phyloP scores from a whole-genome alignment of 805 yeast species.

The Ogataea thermomethanolica region DNA sequence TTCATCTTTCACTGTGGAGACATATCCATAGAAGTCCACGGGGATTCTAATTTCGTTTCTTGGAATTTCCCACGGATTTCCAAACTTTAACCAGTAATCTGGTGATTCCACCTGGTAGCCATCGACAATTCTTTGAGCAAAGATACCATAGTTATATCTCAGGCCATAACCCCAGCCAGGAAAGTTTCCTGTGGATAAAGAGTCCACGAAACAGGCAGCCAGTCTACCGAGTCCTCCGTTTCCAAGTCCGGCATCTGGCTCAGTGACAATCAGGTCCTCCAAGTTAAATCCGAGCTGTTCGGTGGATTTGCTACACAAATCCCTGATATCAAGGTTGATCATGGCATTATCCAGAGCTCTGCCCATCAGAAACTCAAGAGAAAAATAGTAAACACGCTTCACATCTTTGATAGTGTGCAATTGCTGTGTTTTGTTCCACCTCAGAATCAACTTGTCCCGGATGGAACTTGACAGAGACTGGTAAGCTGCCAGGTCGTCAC shows the following conservation, averaged over 20 bases:
- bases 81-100: conserved; percentile 86
- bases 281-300: conserved; percentile 79
- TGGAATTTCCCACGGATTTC: conserved; percentile 93
- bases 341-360: conserved; percentile 92
- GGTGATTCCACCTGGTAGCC: conserved; percentile 95
- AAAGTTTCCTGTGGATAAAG: conserved; percentile 78
- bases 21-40: conserved; percentile 84
- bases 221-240: conserved; percentile 94
- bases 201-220: conserved; percentile 92
- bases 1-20: conserved; percentile 51
- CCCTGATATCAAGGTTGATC: conserved; percentile 72
- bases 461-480: conserved; percentile 80
- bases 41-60: conserved; percentile 85
- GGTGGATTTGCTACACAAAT: conserved; percentile 50
- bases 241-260: conserved; percentile 93
- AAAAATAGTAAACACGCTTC: conserved; percentile 81
- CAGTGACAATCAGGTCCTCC: conserved; percentile 81
- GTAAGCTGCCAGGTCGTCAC: conserved; percentile 90
- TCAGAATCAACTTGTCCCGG: conserved; percentile 73
- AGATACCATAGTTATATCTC: conserved; percentile 91
- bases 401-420: conserved; percentile 78
- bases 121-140: conserved; percentile 81
- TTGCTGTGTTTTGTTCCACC: conserved; percentile 94
- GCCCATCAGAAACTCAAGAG: conserved; percentile 90
- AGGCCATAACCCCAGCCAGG: conserved; percentile 97